Base-by-base conservation (phyloP, 2,329 filamentous ascomycete species). In the Sporothrix pallida region DNA sequence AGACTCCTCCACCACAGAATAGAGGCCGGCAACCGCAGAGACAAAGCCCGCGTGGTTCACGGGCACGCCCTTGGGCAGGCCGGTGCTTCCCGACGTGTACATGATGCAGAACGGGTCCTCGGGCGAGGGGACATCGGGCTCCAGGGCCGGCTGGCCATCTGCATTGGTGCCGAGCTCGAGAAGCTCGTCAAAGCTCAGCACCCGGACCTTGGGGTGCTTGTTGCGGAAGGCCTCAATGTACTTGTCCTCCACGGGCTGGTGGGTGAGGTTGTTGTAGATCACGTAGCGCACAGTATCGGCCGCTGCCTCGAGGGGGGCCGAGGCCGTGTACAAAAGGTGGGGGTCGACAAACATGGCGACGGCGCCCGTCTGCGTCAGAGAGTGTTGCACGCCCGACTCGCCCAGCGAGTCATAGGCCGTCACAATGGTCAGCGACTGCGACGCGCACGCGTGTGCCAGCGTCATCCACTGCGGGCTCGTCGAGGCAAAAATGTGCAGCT, bases 361-460 rank as follows among this genome's bases (percentile, higher is more conserved):
- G 71, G 93, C 92, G 75, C 90, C 86, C 71, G 94, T 96, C 83
- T 97, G 93, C 26, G 90, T 86, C 76, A 98, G 88, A 2, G 94
- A 97, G 85, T 97, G 94, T 84, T 92, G 90, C 76, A 98, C 88
- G 65, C 94, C 95, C 75, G 91, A 90, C 79, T 93, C 89, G 72
- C 95, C 95, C 62, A 98, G 91, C 44, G 94, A 97, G 82, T 98
- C 95, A 83, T 98, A 98, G 70, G 95, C 94, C 63, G 95, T 98
- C 70, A 98, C 95, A 77, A 98, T 95, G 74, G 93, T 90, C 81
- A 98, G 90, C 62, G 93, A 95, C 83, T 98, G 95, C 17, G 94
- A 95, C 23, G 90, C 84, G 89, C 92, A 85, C 62, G 83, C 88
- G 81, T 97, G 93, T 65, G 95, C 92, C 78, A 93, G 89, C 72